Base-by-base conservation (phyloP, 1,139 yeast genomes). In the Geotrichum cucujoidarum region DNA sequence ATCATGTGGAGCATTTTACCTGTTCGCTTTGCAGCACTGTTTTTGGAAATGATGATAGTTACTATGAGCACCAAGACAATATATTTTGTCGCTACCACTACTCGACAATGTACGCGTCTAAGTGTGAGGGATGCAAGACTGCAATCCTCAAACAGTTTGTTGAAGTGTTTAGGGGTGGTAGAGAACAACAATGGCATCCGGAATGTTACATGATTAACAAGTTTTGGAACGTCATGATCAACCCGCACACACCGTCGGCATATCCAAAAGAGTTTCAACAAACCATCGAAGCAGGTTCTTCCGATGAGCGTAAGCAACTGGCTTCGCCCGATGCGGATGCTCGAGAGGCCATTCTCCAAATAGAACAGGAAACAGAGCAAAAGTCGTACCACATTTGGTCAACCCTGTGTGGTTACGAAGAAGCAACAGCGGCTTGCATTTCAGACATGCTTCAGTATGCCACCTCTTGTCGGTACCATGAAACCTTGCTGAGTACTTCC, bases 171-270 rank as follows among this genome's bases (percentile, higher is more conserved):
- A 75, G 95, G 57, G 95, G 96, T 43, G 97, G 97, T n/a, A 76
- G 85, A 57, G 84, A 85, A 55, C 95, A 90, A 64, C 95, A 89
- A 62, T 94, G 98, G 98, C 99, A 94, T 65, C 97, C 97, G 2
- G 98, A 94, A 65, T 94, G 98, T 70, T 94, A 89, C 63, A 94
- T 94, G 90, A 95, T 92, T 43, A 90, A 86, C 70, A 90, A 90
- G 64, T 90, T 89, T 61, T 94, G 98, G 98, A 90, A 88, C 61
- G 95, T 90, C 22, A 78, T 50, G 53, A 50, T 50, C 7, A 37
- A 36, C 11, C 47, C 50, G 17, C 33, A 27, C 11, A 36, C 21
- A 14, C 34, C 22, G 11, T 32, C 49, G 6, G 43, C 37, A 1
- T 41, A 41, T 41, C 33, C 25, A 6, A 40, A 29, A 6, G 40